Evolutionary conservation across 2,329 filamentous ascomycete species (phyloP).

Genomic region (Venturia pyrina): DNA sequence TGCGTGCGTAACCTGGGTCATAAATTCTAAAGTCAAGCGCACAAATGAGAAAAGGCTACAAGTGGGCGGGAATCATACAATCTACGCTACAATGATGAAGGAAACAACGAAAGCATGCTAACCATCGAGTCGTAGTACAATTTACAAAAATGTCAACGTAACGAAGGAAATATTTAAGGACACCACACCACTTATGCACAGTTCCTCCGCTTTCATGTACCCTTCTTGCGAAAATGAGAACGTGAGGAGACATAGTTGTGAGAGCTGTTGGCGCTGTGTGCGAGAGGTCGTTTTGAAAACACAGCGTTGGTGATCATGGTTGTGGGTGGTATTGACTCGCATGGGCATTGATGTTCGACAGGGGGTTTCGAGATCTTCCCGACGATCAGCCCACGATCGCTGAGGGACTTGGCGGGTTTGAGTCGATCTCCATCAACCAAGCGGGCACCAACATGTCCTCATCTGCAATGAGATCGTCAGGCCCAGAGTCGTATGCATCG

Average conservation of each 20-base stretch:
- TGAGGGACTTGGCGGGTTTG: conserved; percentile 4
- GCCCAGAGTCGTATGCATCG: neutral
- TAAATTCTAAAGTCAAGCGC: neutral
- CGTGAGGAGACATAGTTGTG: neutral
- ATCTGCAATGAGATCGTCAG: neutral
- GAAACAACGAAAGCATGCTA: neutral
- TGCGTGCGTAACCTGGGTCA: neutral
- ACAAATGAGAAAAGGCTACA: neutral
- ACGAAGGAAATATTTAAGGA: neutral
- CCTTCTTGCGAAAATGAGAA: neutral
- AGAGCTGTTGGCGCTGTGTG: neutral
- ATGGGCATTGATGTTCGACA: neutral
- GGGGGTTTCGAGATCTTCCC: neutral
- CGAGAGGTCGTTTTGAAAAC: neutral
- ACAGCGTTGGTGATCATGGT: neutral
- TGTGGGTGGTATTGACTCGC: neutral
- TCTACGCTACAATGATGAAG: neutral
- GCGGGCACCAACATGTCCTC: conserved; percentile 8
- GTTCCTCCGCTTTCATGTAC: neutral
- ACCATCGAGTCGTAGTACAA: neutral
- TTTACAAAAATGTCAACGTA: neutral
- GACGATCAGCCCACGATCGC: neutral
- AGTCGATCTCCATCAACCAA: conserved; percentile 11
- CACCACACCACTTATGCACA: neutral
- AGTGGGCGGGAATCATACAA: neutral